phyloP scores from a whole-genome alignment of 2,329 filamentous ascomycete genomes.

The Furcasterigmium sp. region DNA sequence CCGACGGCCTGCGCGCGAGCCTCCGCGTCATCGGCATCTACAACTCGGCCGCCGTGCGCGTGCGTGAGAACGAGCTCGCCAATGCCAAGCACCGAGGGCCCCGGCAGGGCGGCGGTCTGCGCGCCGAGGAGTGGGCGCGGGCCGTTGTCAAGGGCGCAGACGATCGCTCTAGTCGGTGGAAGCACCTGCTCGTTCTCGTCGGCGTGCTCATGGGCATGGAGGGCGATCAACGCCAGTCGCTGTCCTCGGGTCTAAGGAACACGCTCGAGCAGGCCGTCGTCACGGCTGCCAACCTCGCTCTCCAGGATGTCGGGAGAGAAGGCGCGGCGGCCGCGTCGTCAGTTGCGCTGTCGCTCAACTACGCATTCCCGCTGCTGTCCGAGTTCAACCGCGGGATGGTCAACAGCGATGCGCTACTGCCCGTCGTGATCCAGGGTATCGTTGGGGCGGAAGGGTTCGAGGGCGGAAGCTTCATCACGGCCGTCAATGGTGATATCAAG shows the following conservation, averaged over 20 bases:
- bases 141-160: constrained; percentile 54
- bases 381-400: constrained; percentile 52
- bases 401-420: constrained; percentile 65
- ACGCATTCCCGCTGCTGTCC: constrained; percentile 68
- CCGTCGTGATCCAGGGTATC: constrained; percentile 61
- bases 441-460: constrained; percentile 70
- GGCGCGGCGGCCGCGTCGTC: constrained; percentile 38
- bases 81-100: constrained; percentile 17
- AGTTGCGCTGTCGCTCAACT: constrained; percentile 69
- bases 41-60: constrained; percentile 58
- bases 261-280: constrained; percentile 71
- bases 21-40: constrained; percentile 66
- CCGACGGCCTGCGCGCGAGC: constrained; percentile 56
- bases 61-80: constrained; percentile 37
- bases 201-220: constrained; percentile 77
- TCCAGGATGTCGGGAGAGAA: constrained; percentile 41
- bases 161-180: constrained; percentile 64
- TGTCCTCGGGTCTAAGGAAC: constrained; percentile 57
- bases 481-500: constrained; percentile 62
- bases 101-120: constrained; percentile 35
- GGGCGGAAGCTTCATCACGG: constrained; percentile 68
- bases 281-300: constrained; percentile 69
- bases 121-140: constrained; percentile 49
- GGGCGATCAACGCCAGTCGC: constrained; percentile 53
- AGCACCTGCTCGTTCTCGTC: constrained; percentile 74